Evolutionary conservation across 441 rosid species (phyloP).

Genomic region (Pelargonium fulgidum): DNA sequence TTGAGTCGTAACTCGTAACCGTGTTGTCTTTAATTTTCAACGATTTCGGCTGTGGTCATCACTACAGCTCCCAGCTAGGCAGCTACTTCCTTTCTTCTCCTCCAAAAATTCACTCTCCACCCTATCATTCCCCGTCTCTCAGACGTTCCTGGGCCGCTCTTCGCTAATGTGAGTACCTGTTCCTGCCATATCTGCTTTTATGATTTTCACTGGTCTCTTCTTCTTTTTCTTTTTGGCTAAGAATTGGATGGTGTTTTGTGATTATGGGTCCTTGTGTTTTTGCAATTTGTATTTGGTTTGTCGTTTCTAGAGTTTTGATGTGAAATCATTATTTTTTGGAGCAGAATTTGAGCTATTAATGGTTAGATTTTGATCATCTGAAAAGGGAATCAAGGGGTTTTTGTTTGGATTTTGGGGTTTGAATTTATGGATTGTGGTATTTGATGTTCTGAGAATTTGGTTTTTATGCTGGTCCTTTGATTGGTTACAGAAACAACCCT

Average conservation of each 20-base stretch:
- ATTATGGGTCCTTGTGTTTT: neutral
- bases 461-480: neutral
- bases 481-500: neutral
- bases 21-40: too few relatives aligned
- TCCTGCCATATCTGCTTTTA: too few relatives aligned
- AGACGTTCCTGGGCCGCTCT: slow-evolving; percentile 24
- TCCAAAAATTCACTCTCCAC: neutral
- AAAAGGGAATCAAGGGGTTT: neutral
- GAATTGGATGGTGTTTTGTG: neutral
- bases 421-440: neutral
- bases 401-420: neutral
- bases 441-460: neutral
- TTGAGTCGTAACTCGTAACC: too few relatives aligned
- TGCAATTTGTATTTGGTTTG: neutral
- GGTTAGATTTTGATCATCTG: neutral
- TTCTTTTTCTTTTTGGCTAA: neutral
- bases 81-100: slow-evolving; percentile 10
- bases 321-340: neutral
- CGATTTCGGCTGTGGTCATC: too few relatives aligned
- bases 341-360: neutral
- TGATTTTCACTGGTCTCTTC: neutral
- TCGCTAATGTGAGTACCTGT: slow-evolving; percentile 39
- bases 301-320: neutral
- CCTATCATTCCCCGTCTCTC: neutral
- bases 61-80: too few relatives aligned